A percentile compares a stretch with the other conserved stretches of the same genome.
Evolutionary conservation across 768 basidiomycete genomes (phyloP).

Genomic region (Lactarius sanguifluus): DNA sequence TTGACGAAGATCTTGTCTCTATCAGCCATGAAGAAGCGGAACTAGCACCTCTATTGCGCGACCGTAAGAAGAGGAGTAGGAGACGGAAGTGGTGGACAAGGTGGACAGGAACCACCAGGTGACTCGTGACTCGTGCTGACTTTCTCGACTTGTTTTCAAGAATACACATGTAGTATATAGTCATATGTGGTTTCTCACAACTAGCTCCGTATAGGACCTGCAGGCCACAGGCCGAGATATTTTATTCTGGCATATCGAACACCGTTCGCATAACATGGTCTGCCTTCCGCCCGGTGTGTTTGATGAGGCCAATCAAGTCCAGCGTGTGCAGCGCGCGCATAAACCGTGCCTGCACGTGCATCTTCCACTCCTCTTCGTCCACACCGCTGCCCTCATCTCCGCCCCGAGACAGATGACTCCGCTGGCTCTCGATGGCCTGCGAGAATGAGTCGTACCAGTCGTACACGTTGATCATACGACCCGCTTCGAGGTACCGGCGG

Average conservation of each 20-base stretch:
- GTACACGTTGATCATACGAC: constrained; percentile 81
- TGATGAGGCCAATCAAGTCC: constrained; percentile 76
- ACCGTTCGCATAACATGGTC: constrained; percentile 74
- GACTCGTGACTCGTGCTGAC: background rate
- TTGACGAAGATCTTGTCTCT: constrained; percentile 27
- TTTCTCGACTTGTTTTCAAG: background rate
- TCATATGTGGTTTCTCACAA: background rate
- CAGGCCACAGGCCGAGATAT: background rate
- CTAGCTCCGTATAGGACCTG: background rate
- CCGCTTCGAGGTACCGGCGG: constrained; percentile 72
- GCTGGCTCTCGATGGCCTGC: constrained; percentile 61
- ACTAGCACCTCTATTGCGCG: constrained; percentile 8
- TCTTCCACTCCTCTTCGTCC: constrained; percentile 53
- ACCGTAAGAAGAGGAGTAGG: constrained; percentile 16
- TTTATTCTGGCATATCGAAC: constrained; percentile 48
- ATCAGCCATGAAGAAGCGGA: constrained; percentile 21
- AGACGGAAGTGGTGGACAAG: constrained; percentile 17
- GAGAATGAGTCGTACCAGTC: constrained; percentile 87
- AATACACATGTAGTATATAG: constrained; percentile 1
- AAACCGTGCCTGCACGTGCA: constrained; percentile 75
- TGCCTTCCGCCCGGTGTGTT: constrained; percentile 73
- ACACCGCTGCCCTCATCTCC: constrained; percentile 33
- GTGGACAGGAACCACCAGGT: constrained; percentile 8
- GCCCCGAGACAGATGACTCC: constrained; percentile 28
- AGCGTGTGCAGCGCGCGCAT: constrained; percentile 79